Evolutionary conservation across 2,329 filamentous ascomycete genomes (phyloP).

Genomic region (Penicillium concentricum): DNA sequence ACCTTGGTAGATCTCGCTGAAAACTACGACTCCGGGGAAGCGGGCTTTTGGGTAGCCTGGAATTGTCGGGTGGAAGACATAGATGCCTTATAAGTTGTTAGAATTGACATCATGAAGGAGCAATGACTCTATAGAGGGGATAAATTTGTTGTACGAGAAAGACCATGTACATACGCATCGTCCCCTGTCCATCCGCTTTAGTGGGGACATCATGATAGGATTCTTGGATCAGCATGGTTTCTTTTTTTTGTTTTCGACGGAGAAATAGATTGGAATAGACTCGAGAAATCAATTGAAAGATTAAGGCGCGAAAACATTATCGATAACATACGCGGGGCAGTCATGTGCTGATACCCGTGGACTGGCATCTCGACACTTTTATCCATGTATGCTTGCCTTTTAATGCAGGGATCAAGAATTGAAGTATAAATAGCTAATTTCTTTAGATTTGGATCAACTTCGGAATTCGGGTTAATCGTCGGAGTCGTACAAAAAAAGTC

Average conservation of each 20-base stretch:
- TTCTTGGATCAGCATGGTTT: constrained; percentile 38
- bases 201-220: constrained; percentile 39
- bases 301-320: constrained; percentile 6
- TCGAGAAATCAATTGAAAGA: neutral
- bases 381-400: neutral
- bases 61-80: constrained; percentile 82
- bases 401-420: neutral
- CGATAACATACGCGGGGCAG: constrained; percentile 26
- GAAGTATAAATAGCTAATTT: neutral
- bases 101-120: neutral
- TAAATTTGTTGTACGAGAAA: neutral
- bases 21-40: constrained; percentile 84
- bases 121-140: neutral
- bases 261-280: neutral
- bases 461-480: neutral
- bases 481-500: neutral
- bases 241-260: neutral
- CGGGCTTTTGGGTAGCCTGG: constrained; percentile 83
- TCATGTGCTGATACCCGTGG: constrained; percentile 21
- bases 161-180: constrained; percentile 35
- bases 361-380: neutral
- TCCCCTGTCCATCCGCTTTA: constrained; percentile 37
- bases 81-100: constrained; percentile 63
- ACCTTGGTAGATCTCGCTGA: constrained; percentile 97
- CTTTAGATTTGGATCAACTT: neutral